Evolutionary conservation across 2,329 filamentous ascomycete genomes (phyloP), one percentile per base, ranked within the genome.

Genomic region (Ceratocystis variospora): DNA sequence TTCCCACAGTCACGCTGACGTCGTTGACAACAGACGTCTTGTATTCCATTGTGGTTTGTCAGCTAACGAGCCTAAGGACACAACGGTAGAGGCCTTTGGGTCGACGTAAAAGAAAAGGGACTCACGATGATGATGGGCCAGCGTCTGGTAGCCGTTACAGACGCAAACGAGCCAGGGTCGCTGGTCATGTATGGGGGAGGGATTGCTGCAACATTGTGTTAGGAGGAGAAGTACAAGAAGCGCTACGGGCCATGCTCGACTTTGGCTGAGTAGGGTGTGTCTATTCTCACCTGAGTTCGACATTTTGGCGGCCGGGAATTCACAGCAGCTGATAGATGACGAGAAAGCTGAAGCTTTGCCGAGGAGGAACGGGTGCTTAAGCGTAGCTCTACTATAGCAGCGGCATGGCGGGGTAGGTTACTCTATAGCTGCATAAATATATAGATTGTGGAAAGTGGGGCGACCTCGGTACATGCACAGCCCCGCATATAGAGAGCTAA

Each of bases 1-100:
- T 77, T 44, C 79, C 79, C 3, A 87, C 82, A 6, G 88, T 81
- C 64, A 89, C 88, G 77, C 96, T 91, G n/a, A 96, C 81, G 75
- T 97, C 93, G 74, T 99, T 93, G 72, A 99, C 94, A 66, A 88
- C 89, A 74, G 91, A 85, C 17, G 94, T 97, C 90, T 95, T 28
- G 48, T 28, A 28, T 53, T 15, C 3, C 37, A 10, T 15, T 41
- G 37, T 41, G 10, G 37, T 12, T 41, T 12, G 37, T 41, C 37
- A 41, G 10, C 12, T 15, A 15, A 41, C 12, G 12, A 41, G 37
- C 37, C 37, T 0, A 41, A 15, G 48, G 7, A 50, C 25, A 53
- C 10, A 12, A 4, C 22, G 1, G 8, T 12, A 44, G 48, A 12
- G 37, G 15, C 12, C 28, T n/a, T 45, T 17, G 10, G 12, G 31